Evolutionary conservation across 257 asterid species (phyloP), one percentile per base, ranked within the genome.

Genomic region (Echites panduratus): DNA sequence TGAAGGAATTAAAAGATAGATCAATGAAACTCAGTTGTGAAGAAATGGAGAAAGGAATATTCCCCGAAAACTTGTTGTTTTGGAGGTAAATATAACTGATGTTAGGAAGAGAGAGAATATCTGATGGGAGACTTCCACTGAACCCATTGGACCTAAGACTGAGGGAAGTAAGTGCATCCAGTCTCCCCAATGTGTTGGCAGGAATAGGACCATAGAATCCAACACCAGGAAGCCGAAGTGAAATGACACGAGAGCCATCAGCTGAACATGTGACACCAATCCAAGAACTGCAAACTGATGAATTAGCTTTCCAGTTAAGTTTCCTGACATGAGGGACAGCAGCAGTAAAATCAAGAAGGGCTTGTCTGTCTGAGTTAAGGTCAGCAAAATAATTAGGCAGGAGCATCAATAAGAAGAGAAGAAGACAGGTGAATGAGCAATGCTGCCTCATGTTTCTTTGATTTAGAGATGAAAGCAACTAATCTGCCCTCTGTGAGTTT

Each of bases 191-290:
- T 2, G 96, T 86, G 84, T 86, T 85, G 4, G 83, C 77, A 0
- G 96, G 97, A 29, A 91, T 82, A 26, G 96, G 88, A 69, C 97
- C 97, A 22, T 62, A 70, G 2, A 90, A 86, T 12, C 93, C 96
- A 7, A 76, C 71, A 4, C 76, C 96, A 13, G 97, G 96, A 12
- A 90, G 97, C 52, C 93, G 89, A 65, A 91, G 90, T 35, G 82
- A 78, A 53, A 79, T 68, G 0, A 89, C 97, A 53, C 87, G 92
- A 48, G 68, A 49, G 2, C 70, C 79, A 14, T 85, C 77, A 2
- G 82, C 38, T 47, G 80, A 73, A 86, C 97, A 91, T 13, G 88
- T 69, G 81, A 89, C 86, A 7, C 97, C 97, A 2, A 74, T 44
- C 96, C 96, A 89, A 19, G 88, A 71, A 7, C 32, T 76, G 88